Conservation (phyloP, 768 basidiomycete genomes). For the Lyophyllum atratum region DNA sequence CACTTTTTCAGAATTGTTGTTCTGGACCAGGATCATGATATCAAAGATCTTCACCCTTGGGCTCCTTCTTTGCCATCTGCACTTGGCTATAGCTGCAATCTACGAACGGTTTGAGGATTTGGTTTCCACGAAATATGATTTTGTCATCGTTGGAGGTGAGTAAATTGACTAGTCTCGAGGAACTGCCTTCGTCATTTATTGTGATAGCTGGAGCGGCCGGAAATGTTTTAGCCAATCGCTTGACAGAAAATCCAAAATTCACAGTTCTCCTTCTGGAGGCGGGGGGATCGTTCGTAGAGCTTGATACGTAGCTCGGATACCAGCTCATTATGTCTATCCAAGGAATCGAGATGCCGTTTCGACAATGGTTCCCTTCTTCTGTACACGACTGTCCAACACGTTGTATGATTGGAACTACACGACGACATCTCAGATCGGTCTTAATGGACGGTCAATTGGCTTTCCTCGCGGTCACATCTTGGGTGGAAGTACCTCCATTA, state of each 20-base stretch:
- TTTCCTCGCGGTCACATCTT: slow-evolving; percentile 29
- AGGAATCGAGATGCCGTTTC: slow-evolving; percentile 13
- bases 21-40: background rate
- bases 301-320: background rate
- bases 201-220: slow-evolving; percentile 12
- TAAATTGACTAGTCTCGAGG: background rate
- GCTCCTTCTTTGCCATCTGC: background rate
- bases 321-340: background rate
- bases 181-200: background rate
- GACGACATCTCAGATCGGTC: slow-evolving; percentile 26
- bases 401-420: slow-evolving; percentile 32
- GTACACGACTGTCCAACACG: slow-evolving; percentile 18
- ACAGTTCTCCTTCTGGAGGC: slow-evolving; percentile 10
- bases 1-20: background rate
- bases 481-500: slow-evolving; percentile 31
- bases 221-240: slow-evolving; percentile 12
- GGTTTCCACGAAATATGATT: slow-evolving; percentile 7
- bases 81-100: background rate
- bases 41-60: background rate
- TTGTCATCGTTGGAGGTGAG: slow-evolving; percentile 24
- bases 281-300: slow-evolving; percentile 9
- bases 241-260: slow-evolving; percentile 9
- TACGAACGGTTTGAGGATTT: slow-evolving; percentile 9
- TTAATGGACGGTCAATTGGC: slow-evolving; percentile 21
- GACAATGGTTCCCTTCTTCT: slow-evolving; percentile 15